These are phyloP conservation scores for Cnidoscolus chayamansa DNA, from an alignment of 441 rosid species.

Conservation along the genomic window DNA sequence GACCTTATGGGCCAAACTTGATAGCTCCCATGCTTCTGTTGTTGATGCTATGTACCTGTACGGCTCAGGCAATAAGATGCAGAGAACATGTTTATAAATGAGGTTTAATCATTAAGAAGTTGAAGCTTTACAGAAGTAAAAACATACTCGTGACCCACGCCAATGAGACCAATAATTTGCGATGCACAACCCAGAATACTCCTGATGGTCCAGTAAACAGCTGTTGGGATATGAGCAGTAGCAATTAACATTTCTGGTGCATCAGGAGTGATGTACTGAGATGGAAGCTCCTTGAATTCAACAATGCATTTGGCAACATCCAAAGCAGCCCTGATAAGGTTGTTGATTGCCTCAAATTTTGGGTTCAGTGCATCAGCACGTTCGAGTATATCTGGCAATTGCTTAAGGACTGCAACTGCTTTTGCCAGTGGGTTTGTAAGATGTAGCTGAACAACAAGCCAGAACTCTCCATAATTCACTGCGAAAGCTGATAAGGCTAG, in stretches of 20 bases:
- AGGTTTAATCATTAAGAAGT: not conserved
- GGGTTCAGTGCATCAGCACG: constrained; percentile 41
- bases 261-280: constrained; percentile 45
- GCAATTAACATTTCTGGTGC: constrained; percentile 44
- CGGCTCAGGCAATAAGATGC: not conserved
- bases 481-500: constrained; percentile 75
- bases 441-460: constrained; percentile 61
- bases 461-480: constrained; percentile 68
- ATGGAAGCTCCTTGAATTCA: constrained; percentile 61
- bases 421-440: constrained; percentile 69
- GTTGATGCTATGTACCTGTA: constrained; percentile 48
- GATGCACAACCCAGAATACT: constrained; percentile 63
- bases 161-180: constrained; percentile 55
- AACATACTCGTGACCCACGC: constrained; percentile 64
- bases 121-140: not conserved
- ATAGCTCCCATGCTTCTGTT: constrained; percentile 65
- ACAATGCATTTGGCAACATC: constrained; percentile 54
- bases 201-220: constrained; percentile 80
- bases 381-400: constrained; percentile 52
- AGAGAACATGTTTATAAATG: not conserved
- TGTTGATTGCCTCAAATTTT: constrained; percentile 50
- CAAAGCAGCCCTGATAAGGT: constrained; percentile 51
- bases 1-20: constrained; percentile 60
- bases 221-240: constrained; percentile 53
- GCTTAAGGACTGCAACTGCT: constrained; percentile 67